Percentiles rank a stretch among this genome's conserved stretches.
Evolutionary conservation across 352 stramenopile species (phyloP).

Genomic region (Pythium myriotylum): DNA sequence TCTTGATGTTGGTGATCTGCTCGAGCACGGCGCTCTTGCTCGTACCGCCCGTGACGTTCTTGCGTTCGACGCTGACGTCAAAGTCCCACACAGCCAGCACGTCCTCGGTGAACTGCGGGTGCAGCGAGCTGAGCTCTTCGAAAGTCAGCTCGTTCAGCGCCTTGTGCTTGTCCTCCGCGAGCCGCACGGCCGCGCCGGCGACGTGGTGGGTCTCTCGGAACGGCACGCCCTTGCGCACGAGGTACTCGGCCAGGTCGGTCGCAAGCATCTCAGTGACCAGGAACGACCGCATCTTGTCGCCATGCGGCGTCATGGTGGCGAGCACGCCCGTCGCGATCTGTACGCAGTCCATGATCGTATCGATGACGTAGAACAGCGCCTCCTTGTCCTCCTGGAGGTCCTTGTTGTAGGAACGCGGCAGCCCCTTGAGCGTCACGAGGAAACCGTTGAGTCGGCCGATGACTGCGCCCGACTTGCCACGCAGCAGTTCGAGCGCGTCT

Average conservation of each 20-base stretch:
- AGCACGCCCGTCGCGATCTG: constrained; percentile 97
- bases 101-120: constrained; percentile 89
- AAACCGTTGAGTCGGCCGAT: constrained; percentile 95
- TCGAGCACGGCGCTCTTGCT: constrained; percentile 77
- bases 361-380: constrained; percentile 96
- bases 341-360: constrained; percentile 97
- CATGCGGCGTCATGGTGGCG: constrained; percentile 95
- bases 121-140: constrained; percentile 87
- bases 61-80: constrained; percentile 89
- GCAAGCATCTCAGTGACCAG: constrained; percentile 99
- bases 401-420: constrained; percentile 99
- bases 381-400: constrained; percentile 99
- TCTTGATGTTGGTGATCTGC: constrained; percentile 80
- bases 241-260: constrained; percentile 98
- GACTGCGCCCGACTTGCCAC: constrained; percentile 96
- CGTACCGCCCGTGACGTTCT: constrained; percentile 88
- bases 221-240: constrained; percentile 98
- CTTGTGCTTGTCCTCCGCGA: constrained; percentile 90
- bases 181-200: constrained; percentile 90
- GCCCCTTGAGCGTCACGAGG: constrained; percentile 95
- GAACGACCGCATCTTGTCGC: constrained; percentile 93
- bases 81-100: constrained; percentile 92
- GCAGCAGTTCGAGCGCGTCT: constrained; percentile 97
- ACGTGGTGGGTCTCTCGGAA: constrained; percentile 99
- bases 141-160: constrained; percentile 88